Base-by-base conservation (phyloP, 1,139 yeast species). In the Taphrina deformans region DNA sequence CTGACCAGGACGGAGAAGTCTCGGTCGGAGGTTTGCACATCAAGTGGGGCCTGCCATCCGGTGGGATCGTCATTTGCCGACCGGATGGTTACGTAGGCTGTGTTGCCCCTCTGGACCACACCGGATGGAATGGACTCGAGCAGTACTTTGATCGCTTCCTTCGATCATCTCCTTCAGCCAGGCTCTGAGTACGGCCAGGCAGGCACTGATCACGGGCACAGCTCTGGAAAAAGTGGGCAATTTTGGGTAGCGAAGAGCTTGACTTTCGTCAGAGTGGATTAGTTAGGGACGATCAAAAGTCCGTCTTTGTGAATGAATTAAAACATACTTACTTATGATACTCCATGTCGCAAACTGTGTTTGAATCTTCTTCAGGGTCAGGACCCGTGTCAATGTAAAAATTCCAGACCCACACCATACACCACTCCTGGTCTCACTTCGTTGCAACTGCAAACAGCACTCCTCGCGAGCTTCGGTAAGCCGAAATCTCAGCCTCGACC, bases 81-180 rank as follows among this genome's bases (percentile, higher is more conserved):
- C 79, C 79, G n/a, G 79, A 77, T 69, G 77, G 78, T 2, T 75
- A 77, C 61, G 75, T 76, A 31, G 72, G 78, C 21, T 53, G 69
- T 31, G 75, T 75, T 21, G 68, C 72, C 2, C 52, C 52, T 2
- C 52, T 48, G 18, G 71, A 70, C 29, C 70, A 69, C 7, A 53
- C 51, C 2, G 40, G 40, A 10, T 45, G 50, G 50, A 40, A 38
- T 7, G 55, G 53, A 6, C 23, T 40, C 31, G 65, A 60, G 18
- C 18, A 51, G 35, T 65, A 40, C 31, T 60, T 65, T 24, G 56
- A 53, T 16, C 52, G 62, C n/a, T 60, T 65, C 53, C 45, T 52
- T 24, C 35, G 29, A 14, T 2, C 52, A 26, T 48, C 35, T 5
- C 26, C 52, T 4, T 9, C 21, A 4, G 21, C 52, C 10, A 26